These are phyloP conservation scores for Kitagawia praeruptora DNA, from an alignment of 129 eudicot species.

Conservation along the genomic window DNA sequence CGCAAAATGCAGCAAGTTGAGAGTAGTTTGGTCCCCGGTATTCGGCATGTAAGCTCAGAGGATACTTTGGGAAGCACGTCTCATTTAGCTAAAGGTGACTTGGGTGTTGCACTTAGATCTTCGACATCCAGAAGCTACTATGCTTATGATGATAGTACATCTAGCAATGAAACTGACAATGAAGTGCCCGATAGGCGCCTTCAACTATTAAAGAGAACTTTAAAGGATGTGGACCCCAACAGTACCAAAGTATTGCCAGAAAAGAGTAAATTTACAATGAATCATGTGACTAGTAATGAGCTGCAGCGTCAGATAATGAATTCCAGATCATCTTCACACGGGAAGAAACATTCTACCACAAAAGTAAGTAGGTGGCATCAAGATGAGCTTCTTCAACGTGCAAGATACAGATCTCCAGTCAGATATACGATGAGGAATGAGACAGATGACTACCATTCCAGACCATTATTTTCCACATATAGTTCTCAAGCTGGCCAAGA, in stretches of 20 bases:
- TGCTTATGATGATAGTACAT: conserved; percentile 54
- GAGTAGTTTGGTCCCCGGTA: conserved; percentile 18
- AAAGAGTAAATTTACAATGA: conserved; percentile 17
- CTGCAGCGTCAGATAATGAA: conserved; percentile 7
- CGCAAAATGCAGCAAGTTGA: conserved; percentile 18
- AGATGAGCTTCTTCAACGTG: conserved; percentile 17
- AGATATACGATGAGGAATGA: conserved; percentile 14
- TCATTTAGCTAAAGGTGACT: conserved; percentile 13
- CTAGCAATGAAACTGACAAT: conserved; percentile 54
- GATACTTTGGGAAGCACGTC: conserved; percentile 25
- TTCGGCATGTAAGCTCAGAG: conserved; percentile 29
- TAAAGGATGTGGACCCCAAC: neutral
- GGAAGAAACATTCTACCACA: conserved; percentile 13
- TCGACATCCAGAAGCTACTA: conserved; percentile 31
- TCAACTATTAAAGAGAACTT: conserved; percentile 21
- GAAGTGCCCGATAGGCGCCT: conserved; percentile 15
- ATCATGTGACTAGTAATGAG: conserved; percentile 12
- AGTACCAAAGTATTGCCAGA: conserved; percentile 15
- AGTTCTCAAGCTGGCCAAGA: conserved; percentile 19
- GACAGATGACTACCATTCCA: conserved; percentile 15
- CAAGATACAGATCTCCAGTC: conserved; percentile 8
- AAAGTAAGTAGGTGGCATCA: conserved; percentile 19
- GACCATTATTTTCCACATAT: conserved; percentile 10
- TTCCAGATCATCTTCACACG: conserved; percentile 2
- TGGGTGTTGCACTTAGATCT: conserved; percentile 13